Conservation (phyloP, 164 flowering plant species). For the Chimonanthus praecox region DNA sequence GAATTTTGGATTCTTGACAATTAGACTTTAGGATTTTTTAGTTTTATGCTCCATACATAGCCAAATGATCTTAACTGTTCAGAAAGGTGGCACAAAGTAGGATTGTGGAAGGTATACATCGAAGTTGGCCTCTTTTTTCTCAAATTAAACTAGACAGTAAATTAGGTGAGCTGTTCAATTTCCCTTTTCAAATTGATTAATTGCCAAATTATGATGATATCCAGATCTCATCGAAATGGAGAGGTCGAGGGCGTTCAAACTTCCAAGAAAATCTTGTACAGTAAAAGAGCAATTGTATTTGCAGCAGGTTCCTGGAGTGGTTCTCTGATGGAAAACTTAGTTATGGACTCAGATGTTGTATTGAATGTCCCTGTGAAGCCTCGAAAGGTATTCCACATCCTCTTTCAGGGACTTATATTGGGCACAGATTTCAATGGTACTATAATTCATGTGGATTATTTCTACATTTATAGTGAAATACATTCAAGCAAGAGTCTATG, state of each 20-base stretch:
- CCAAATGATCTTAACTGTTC: background rate
- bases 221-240: slow-evolving; percentile 50
- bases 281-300: slow-evolving; percentile 67
- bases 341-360: slow-evolving; percentile 32
- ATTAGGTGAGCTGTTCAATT: background rate
- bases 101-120: background rate
- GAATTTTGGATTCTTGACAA: background rate
- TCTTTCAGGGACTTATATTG: no score
- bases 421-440: no score
- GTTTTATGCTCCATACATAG: background rate
- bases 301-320: slow-evolving; percentile 99
- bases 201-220: background rate
- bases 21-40: no score
- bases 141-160: background rate
- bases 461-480: no score
- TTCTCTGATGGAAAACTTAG: slow-evolving; percentile 53
- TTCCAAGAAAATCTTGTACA: slow-evolving; percentile 44
- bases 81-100: background rate
- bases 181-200: background rate
- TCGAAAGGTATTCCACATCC: slow-evolving; percentile 57
- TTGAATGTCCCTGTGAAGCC: slow-evolving; percentile 80
- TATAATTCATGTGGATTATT: no score
- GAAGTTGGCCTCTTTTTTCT: background rate
- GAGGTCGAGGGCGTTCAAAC: slow-evolving; percentile 74
- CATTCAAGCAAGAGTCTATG: no score